A percentile compares a stretch with the other conserved stretches of the same genome.
Conservation (phyloP, 2,329 filamentous ascomycete species). For the Ampelomyces quisqualis region DNA sequence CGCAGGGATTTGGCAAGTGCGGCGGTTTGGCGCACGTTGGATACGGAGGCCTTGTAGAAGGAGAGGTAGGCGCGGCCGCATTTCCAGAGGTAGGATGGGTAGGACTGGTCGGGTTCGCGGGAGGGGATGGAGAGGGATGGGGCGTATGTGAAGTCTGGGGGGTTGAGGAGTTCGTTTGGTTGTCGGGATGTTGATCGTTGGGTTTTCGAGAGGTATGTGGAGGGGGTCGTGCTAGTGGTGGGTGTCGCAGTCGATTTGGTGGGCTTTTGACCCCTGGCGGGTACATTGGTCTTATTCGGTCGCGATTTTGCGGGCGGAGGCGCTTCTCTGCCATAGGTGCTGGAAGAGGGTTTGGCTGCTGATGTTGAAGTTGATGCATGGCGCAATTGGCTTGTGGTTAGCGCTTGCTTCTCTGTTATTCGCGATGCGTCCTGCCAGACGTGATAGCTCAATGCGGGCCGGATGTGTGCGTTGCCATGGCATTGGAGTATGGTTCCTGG, state of each 20-base stretch:
- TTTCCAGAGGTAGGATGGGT: constrained; percentile 57
- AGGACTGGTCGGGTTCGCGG: constrained; percentile 50
- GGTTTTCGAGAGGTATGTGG: constrained; percentile 2
- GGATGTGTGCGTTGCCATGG: constrained; percentile 9
- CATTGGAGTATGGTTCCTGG: constrained; percentile 9
- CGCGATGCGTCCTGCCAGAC: constrained; percentile 8
- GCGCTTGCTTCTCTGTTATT: not conserved
- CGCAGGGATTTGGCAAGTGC: constrained; percentile 49
- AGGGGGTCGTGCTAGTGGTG: not conserved
- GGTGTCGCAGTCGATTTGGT: not conserved
- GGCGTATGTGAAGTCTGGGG: constrained; percentile 70
- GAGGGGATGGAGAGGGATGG: constrained; percentile 65
- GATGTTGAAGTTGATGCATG: constrained; percentile 8
- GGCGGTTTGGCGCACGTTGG: constrained; percentile 70
- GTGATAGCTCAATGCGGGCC: constrained; percentile 10
- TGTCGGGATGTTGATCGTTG: constrained; percentile 6
- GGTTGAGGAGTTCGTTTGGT: constrained; percentile 58
- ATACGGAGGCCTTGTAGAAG: constrained; percentile 88
- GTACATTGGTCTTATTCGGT: constrained; percentile 5
- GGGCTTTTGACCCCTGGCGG: not conserved
- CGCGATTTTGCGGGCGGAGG: constrained; percentile 10
- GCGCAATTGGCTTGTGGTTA: not conserved
- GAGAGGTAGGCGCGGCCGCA: constrained; percentile 72
- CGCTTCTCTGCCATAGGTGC: constrained; percentile 1
- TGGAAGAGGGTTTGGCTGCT: not conserved